A percentile compares a stretch with the other conserved stretches of the same genome.
Conservation (phyloP, 352 stramenopile species). For the Saprolegnia diclina region DNA sequence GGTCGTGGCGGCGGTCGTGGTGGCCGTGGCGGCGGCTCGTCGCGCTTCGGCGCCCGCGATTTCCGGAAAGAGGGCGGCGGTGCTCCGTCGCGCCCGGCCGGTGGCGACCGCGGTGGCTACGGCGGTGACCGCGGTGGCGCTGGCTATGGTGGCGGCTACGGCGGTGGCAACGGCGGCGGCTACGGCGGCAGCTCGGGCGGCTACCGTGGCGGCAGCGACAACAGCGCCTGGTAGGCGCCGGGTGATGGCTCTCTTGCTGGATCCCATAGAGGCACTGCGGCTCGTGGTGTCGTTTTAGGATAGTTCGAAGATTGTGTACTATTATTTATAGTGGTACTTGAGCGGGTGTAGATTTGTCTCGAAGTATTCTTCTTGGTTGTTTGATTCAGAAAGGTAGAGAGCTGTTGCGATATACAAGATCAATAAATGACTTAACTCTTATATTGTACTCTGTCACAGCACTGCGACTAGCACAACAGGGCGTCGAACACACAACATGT, state of each 20-base stretch:
- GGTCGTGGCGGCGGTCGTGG: slow-evolving; percentile 49
- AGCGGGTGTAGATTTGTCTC: slow-evolving; percentile 3
- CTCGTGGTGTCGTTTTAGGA: neutral
- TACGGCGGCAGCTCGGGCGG: slow-evolving; percentile 35
- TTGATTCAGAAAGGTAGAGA: slow-evolving; percentile 21
- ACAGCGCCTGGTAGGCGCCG: slow-evolving; percentile 76
- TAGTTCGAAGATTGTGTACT: slow-evolving; percentile 18
- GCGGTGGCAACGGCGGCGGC: slow-evolving; percentile 32
- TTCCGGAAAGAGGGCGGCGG: slow-evolving; percentile 70
- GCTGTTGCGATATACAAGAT: slow-evolving; percentile 4
- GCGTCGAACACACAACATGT: too few species aligned
- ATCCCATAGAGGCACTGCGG: neutral
- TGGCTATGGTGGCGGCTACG: slow-evolving; percentile 31
- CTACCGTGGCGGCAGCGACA: slow-evolving; percentile 53
- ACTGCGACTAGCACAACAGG: too few species aligned
- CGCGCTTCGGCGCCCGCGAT: slow-evolving; percentile 81
- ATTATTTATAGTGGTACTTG: slow-evolving; percentile 19
- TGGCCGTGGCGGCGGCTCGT: slow-evolving; percentile 44
- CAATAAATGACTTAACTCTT: neutral
- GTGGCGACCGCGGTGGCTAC: slow-evolving; percentile 25
- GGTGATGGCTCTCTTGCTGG: neutral
- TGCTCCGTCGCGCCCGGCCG: slow-evolving; percentile 2
- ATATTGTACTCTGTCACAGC: neutral
- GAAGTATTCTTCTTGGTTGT: neutral
- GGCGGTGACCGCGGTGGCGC: slow-evolving; percentile 29